A percentile compares a stretch with the other conserved stretches of the same genome.
These are phyloP conservation scores for Phytophthora rubi DNA, from an alignment of 352 stramenopile genomes.

Conservation along the genomic window DNA sequence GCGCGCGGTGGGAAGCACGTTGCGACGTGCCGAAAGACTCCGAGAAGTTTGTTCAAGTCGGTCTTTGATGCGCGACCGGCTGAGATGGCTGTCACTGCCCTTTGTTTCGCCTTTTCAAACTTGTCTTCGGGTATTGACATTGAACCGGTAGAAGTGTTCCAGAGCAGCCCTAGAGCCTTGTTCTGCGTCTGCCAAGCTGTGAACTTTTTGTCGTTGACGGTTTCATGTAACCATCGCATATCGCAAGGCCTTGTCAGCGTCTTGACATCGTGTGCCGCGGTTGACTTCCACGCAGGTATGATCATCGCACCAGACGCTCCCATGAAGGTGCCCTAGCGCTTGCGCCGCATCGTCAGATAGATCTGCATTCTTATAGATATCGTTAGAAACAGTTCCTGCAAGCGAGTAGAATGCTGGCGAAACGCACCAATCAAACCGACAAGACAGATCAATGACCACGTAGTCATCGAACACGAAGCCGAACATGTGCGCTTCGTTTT, in stretches of 20 bases:
- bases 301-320: conserved; percentile 35
- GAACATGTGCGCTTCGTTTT: conserved; percentile 26
- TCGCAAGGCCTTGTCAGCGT: conserved; percentile 8
- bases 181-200: not conserved
- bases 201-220: conserved; percentile 28
- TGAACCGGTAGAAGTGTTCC: conserved; percentile 7
- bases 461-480: conserved; percentile 22
- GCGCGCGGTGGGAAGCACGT: conserved; percentile 8
- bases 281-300: conserved; percentile 30
- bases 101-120: not conserved
- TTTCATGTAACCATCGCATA: conserved; percentile 9
- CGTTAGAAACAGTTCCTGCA: conserved; percentile 18
- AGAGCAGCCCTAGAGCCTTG: conserved; percentile 16
- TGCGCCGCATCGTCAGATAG: no score
- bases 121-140: conserved; percentile 22
- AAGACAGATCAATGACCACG: conserved; percentile 32
- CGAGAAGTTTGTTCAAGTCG: conserved; percentile 9
- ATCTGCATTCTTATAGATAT: not conserved
- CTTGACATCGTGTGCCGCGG: not conserved
- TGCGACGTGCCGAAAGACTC: conserved; percentile 5
- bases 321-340: not conserved
- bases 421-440: conserved; percentile 14
- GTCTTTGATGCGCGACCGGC: not conserved
- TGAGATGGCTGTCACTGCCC: no score
- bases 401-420: conserved; percentile 36